Evolutionary conservation across 148 eudicot genomes (phyloP).

Genomic region (Chenopodium suecicum): DNA sequence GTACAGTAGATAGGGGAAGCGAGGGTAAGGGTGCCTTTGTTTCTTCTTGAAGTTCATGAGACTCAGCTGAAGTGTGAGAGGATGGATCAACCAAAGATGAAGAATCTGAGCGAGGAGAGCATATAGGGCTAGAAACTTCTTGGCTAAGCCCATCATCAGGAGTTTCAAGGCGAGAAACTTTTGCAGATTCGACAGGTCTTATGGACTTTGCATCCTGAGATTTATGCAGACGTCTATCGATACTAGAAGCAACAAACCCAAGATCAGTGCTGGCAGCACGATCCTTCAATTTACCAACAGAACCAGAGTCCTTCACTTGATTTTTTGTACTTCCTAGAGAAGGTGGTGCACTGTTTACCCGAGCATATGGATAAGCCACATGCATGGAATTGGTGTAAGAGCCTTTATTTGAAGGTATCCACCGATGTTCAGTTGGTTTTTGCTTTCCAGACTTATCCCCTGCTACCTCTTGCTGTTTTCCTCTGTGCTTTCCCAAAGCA

Average conservation of each 20-base stretch:
- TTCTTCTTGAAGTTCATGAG: slow-evolving; percentile 22
- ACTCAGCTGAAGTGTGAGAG: slow-evolving; percentile 15
- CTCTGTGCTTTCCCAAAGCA: slow-evolving; percentile 40
- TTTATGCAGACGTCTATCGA: slow-evolving; percentile 23
- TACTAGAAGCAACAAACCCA: slow-evolving; percentile 23
- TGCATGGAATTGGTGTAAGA: slow-evolving; percentile 86
- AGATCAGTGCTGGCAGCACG: slow-evolving; percentile 32
- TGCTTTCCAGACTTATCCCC: slow-evolving; percentile 49
- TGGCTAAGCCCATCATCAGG: slow-evolving; percentile 22
- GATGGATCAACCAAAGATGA: slow-evolving; percentile 15
- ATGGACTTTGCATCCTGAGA: slow-evolving; percentile 26
- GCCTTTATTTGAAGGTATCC: slow-evolving; percentile 87
- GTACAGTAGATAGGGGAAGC: slow-evolving; percentile 25
- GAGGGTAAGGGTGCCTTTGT: slow-evolving; percentile 26
- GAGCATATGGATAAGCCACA: slow-evolving; percentile 69
- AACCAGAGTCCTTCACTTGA: slow-evolving; percentile 45
- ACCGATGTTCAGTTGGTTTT: slow-evolving; percentile 54
- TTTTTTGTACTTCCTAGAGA: slow-evolving; percentile 35
- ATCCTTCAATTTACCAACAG: slow-evolving; percentile 44
- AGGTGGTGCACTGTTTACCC: slow-evolving; percentile 71
- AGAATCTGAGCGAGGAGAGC: slow-evolving; percentile 1
- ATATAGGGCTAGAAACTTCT: slow-evolving; percentile 18
- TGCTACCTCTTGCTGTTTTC: slow-evolving; percentile 46
- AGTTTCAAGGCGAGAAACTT: slow-evolving; percentile 17
- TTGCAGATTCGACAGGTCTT: slow-evolving; percentile 20